These are phyloP conservation scores for Zoysia japonica DNA, from an alignment of 176 grass and related monocot species.

Conservation along the genomic window DNA sequence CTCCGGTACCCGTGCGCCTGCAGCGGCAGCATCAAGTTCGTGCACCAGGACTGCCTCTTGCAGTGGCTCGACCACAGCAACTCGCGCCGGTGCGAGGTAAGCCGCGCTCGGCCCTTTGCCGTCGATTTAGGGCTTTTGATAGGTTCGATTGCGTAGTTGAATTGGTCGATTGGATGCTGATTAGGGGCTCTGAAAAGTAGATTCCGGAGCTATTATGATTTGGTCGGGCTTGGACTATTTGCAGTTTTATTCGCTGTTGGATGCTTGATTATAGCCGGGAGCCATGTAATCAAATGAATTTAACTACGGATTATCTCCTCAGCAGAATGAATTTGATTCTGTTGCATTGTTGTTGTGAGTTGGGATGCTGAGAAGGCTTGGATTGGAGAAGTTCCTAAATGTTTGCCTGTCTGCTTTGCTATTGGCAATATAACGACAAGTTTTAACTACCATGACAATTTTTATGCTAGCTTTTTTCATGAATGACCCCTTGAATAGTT, in stretches of 20 bases:
- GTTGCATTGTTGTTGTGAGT: neutral
- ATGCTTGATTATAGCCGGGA: neutral
- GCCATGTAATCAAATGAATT: neutral
- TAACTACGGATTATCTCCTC: neutral
- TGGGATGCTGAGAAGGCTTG: neutral
- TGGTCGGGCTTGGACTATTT: neutral
- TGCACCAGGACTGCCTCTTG: slow-evolving; percentile 98
- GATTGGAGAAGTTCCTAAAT: neutral
- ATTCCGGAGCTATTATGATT: neutral
- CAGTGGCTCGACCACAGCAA: slow-evolving; percentile 99
- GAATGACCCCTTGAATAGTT: neutral
- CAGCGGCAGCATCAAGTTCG: slow-evolving; percentile 99
- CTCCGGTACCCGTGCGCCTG: slow-evolving; percentile 96
- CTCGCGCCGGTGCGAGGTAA: slow-evolving; percentile 99
- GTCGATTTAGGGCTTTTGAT: slow-evolving; percentile 30
- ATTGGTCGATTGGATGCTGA: slow-evolving; percentile 4
- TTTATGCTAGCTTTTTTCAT: neutral
- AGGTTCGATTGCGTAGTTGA: neutral
- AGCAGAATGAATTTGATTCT: neutral
- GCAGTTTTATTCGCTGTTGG: neutral
- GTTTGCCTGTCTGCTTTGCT: neutral
- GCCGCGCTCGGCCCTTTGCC: neutral
- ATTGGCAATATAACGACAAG: neutral
- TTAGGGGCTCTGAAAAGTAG: neutral
- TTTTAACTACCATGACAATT: neutral